Evolutionary conservation across 495 filamentous ascomycete species (phyloP).

Genomic region (Aspergillus wentii): DNA sequence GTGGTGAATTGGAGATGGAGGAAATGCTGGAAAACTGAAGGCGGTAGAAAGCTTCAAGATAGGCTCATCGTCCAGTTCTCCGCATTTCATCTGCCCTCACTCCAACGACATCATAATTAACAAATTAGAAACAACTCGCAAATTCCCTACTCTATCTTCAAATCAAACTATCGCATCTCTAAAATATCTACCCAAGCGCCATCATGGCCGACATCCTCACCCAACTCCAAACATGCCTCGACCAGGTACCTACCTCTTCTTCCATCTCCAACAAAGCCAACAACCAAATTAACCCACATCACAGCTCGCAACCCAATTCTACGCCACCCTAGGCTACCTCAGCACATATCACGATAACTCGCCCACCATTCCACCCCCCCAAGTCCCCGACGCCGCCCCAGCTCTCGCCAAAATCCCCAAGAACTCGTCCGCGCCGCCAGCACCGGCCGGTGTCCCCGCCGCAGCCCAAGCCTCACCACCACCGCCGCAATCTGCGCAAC

Average conservation of each 20-base stretch:
- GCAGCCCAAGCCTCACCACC: conserved; percentile 26
- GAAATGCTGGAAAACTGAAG: too few species aligned
- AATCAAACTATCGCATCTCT: background rate
- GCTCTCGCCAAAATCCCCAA: conserved; percentile 38
- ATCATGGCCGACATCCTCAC: conserved; percentile 87
- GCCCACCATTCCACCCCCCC: conserved; percentile 54
- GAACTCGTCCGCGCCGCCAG: conserved; percentile 34
- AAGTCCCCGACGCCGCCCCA: conserved; percentile 48
- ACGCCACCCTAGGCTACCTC: conserved; percentile 78
- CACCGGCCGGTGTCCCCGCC: conserved; percentile 31
- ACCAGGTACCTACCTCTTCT: conserved; percentile 56
- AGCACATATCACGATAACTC: conserved; percentile 74
- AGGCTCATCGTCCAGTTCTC: too few species aligned
- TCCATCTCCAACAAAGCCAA: conserved; percentile 4
- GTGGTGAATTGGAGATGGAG: too few species aligned
- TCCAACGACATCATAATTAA: too few species aligned
- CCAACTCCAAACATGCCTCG: conserved; percentile 90
- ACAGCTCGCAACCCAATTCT: conserved; percentile 86
- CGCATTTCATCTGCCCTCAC: conserved; percentile 15
- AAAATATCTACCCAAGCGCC: background rate
- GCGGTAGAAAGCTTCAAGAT: too few species aligned
- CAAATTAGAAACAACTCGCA: too few species aligned
- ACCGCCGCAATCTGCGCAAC: conserved; percentile 15
- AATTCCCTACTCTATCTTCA: conserved; percentile 3
- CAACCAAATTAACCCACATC: conserved; percentile 1